phyloP scores from a whole-genome alignment of 2,329 filamentous ascomycete species.

The Nigrospora sphaerica region DNA sequence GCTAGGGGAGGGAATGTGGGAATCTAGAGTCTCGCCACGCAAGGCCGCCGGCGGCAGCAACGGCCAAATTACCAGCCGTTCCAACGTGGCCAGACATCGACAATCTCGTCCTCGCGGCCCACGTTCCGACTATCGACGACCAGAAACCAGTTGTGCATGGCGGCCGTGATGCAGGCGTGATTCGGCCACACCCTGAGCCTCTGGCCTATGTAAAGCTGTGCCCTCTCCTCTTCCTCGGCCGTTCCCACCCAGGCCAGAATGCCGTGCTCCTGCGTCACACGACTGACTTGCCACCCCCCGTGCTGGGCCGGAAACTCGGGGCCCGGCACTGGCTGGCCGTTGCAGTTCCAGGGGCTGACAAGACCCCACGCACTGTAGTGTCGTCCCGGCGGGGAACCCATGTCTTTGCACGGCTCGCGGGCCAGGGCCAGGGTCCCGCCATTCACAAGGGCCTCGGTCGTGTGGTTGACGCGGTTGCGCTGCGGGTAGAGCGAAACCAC shows the following conservation, averaged over 20 bases:
- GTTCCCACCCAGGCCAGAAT: slow-evolving; percentile 54
- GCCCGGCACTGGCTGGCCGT: slow-evolving; percentile 24
- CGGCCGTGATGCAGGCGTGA: slow-evolving; percentile 71
- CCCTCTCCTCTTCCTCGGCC: slow-evolving; percentile 36
- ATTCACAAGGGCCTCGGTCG: slow-evolving; percentile 59
- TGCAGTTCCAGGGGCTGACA: slow-evolving; percentile 49
- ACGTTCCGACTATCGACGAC: slow-evolving; percentile 58
- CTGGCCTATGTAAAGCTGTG: slow-evolving; percentile 53
- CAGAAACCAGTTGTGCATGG: slow-evolving; percentile 65
- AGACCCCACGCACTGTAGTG: slow-evolving; percentile 67
- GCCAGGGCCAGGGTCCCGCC: slow-evolving; percentile 65
- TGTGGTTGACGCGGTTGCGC: slow-evolving; percentile 35
- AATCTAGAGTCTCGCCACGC: too few relatives aligned
- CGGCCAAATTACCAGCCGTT: slow-evolving; percentile 52
- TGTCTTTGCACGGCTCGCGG: slow-evolving; percentile 60
- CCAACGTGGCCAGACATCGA: slow-evolving; percentile 72
- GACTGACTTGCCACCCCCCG: slow-evolving; percentile 59
- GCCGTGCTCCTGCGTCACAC: slow-evolving; percentile 73
- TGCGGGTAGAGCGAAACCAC: slow-evolving; percentile 61
- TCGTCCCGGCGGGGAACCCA: slow-evolving; percentile 18
- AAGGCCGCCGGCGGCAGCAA: too few relatives aligned
- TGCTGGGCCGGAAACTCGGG: slow-evolving; percentile 33
- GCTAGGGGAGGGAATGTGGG: too few relatives aligned
- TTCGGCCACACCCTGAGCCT: slow-evolving; percentile 70
- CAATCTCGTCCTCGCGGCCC: slow-evolving; percentile 49